Conservation (phyloP, 257 asterid genomes). For the Gynochthodes officinalis region DNA sequence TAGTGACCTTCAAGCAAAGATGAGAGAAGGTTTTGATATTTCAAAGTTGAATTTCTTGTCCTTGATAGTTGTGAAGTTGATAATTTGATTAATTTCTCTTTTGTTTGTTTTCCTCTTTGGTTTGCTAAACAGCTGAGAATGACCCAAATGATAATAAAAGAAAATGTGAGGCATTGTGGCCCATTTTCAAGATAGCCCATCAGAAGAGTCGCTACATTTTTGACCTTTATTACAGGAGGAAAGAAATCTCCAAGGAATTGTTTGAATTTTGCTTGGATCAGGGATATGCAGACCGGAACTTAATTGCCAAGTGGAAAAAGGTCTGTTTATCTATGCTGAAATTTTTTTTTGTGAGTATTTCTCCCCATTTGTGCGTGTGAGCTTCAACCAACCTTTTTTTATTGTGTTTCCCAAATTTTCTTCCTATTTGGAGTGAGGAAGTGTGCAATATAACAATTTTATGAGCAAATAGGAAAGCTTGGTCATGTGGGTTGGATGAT, state of each 20-base stretch:
- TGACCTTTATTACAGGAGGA: conserved; percentile 75
- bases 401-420: neutral
- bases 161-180: conserved; percentile 90
- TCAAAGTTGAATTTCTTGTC: neutral
- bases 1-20: conserved; percentile 74
- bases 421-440: neutral
- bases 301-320: conserved; percentile 95
- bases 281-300: conserved; percentile 88
- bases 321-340: conserved; percentile 19
- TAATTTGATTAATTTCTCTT: neutral
- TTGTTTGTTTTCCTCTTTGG: neutral
- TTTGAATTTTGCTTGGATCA: conserved; percentile 91
- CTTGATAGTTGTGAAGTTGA: neutral
- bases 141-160: conserved; percentile 83
- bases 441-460: neutral
- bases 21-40: conserved; percentile 72
- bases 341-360: neutral
- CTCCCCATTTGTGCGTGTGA: neutral
- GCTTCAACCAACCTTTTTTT: neutral
- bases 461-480: too few species aligned
- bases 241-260: conserved; percentile 80
- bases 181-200: conserved; percentile 88
- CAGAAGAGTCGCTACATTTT: conserved; percentile 84
- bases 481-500: neutral
- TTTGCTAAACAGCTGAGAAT: conserved; percentile 61